phyloP scores from a whole-genome alignment of 768 basidiomycete genomes.

The Termitomyces sp. region DNA sequence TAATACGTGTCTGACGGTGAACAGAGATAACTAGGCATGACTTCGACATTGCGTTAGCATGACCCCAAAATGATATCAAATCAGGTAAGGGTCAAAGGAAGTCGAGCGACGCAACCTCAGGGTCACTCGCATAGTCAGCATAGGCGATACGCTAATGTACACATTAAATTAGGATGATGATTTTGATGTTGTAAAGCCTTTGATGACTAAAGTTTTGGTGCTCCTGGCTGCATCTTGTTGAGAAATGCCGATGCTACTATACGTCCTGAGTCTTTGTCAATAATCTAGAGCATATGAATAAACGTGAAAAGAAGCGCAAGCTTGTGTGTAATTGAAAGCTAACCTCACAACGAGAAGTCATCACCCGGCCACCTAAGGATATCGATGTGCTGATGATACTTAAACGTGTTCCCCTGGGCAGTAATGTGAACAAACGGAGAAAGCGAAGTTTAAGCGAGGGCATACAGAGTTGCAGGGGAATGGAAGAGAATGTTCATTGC shows the following conservation, averaged over 20 bases:
- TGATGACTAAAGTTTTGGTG: constrained; percentile 36
- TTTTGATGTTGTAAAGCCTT: background rate
- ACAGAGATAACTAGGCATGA: background rate
- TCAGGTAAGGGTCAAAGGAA: background rate
- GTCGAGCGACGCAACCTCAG: background rate
- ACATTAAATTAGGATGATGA: constrained; percentile 2
- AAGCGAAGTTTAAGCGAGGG: constrained; percentile 7
- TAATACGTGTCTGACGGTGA: constrained; percentile 6
- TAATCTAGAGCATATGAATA: constrained; percentile 32
- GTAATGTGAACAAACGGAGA: constrained; percentile 6
- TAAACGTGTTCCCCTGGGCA: constrained; percentile 48
- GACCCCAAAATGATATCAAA: background rate
- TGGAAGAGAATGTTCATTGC: constrained; percentile 67
- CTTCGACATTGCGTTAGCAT: constrained; percentile 2
- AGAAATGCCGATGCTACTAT: constrained; percentile 62
- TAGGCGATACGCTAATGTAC: constrained; percentile 7
- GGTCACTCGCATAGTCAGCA: background rate
- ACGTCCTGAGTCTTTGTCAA: constrained; percentile 53
- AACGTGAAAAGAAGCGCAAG: constrained; percentile 1
- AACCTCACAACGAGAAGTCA: constrained; percentile 71
- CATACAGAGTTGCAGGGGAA: constrained; percentile 60
- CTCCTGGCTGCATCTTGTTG: constrained; percentile 68
- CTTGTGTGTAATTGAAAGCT: constrained; percentile 14
- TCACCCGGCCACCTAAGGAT: constrained; percentile 61
- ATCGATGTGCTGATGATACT: constrained; percentile 60